Evolutionary conservation across 139 green algal genomes (phyloP).

Genomic region (Auxenochlorella pyrenoidosa): DNA sequence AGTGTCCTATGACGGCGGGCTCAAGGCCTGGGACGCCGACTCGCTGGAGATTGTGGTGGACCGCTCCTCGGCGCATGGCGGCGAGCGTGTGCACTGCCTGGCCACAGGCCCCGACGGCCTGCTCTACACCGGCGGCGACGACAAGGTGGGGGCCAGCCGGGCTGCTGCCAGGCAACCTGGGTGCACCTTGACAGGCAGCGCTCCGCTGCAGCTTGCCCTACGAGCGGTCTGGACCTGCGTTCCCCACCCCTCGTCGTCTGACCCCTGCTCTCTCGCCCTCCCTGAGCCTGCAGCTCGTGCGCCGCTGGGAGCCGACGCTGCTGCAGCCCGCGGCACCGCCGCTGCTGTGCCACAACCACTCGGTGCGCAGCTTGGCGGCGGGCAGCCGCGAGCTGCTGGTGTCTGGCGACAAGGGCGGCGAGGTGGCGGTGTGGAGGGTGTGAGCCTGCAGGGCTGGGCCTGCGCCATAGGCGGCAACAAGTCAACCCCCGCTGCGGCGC

Average conservation of each 20-base stretch:
- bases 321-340: constrained; percentile 46
- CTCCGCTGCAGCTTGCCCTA: too few relatives aligned
- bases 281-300: constrained; percentile 31
- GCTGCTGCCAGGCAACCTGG: not conserved
- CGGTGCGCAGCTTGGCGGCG: constrained; percentile 63
- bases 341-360: constrained; percentile 64
- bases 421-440: constrained; percentile 71
- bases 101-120: constrained; percentile 57
- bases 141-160: constrained; percentile 51
- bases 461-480: too few relatives aligned
- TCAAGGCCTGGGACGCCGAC: constrained; percentile 75
- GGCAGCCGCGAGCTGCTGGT: constrained; percentile 61
- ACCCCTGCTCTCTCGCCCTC: not conserved
- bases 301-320: constrained; percentile 50
- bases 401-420: constrained; percentile 68
- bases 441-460: not conserved
- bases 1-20: constrained; percentile 63
- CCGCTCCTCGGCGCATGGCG: constrained; percentile 58
- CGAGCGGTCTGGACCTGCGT: too few relatives aligned
- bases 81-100: constrained; percentile 65
- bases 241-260: not conserved
- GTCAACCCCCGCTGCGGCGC: not conserved
- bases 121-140: constrained; percentile 80
- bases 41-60: constrained; percentile 69
- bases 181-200: too few relatives aligned